Evolutionary conservation across 2,329 filamentous ascomycete species (phyloP).

Genomic region (Pestalotiopsis sp.): DNA sequence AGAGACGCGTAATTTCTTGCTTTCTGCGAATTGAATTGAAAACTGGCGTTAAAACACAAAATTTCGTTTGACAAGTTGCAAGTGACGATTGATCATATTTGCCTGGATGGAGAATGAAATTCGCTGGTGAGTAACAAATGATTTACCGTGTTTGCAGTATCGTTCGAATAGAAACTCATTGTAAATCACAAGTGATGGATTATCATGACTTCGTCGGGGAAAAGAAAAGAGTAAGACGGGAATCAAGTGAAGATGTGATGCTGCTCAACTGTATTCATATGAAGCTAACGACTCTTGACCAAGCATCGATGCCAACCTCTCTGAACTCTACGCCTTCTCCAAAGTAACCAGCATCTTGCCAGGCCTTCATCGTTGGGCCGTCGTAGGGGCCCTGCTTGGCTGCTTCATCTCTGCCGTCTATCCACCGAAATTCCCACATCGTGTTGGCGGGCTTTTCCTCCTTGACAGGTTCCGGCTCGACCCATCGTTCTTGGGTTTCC

Average conservation of each 20-base stretch:
- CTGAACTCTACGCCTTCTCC: slow-evolving; percentile 84
- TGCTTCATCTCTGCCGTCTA: slow-evolving; percentile 80
- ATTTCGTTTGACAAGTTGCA: too few species aligned
- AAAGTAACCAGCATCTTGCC: slow-evolving; percentile 93
- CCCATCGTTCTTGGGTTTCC: slow-evolving; percentile 88
- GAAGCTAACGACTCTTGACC: slow-evolving; percentile 56
- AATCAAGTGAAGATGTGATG: background rate
- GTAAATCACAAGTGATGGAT: background rate
- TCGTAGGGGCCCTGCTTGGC: slow-evolving; percentile 87
- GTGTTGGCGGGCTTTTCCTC: slow-evolving; percentile 27
- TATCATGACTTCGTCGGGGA: background rate
- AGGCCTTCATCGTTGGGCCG: slow-evolving; percentile 81
- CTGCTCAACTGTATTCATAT: slow-evolving; percentile 40
- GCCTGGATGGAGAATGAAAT: too few species aligned
- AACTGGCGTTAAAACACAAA: too few species aligned
- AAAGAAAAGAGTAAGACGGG: too few species aligned
- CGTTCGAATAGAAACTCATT: too few species aligned
- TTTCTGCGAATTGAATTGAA: too few species aligned
- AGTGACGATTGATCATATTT: too few species aligned
- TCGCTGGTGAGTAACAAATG: too few species aligned
- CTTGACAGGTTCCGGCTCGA: slow-evolving; percentile 42
- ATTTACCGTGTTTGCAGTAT: too few species aligned
- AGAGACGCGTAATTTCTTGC: too few species aligned
- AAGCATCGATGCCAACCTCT: slow-evolving; percentile 56
- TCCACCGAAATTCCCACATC: slow-evolving; percentile 94